Evolutionary conservation across 179 eudicot species (phyloP).

Genomic region (Patellifolia procumbens): DNA sequence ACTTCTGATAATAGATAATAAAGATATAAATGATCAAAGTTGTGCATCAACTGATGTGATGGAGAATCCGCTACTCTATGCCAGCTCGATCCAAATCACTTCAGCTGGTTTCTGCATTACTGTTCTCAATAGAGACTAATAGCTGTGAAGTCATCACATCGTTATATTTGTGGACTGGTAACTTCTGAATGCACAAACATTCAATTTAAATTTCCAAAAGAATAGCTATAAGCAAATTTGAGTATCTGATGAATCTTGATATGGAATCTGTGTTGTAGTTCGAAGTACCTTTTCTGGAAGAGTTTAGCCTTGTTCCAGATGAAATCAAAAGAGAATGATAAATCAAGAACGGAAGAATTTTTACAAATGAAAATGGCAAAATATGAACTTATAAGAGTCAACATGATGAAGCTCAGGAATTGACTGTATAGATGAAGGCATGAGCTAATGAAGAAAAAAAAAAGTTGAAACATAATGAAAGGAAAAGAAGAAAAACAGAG

Average conservation of each 20-base stretch:
- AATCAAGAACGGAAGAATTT: background rate
- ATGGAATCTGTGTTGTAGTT: background rate
- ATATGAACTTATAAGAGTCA: no score
- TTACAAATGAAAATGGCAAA: no score
- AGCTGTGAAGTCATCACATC: background rate
- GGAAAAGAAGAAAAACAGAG: background rate
- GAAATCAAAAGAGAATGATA: background rate
- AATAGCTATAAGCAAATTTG: background rate
- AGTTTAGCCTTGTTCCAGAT: background rate
- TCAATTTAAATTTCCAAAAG: background rate
- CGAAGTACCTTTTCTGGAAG: background rate
- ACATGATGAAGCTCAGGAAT: background rate
- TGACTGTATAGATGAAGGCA: background rate
- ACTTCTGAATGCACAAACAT: background rate
- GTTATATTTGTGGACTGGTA: background rate
- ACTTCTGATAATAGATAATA: no score
- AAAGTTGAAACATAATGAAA: background rate
- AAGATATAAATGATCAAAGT: no score
- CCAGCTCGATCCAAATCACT: background rate
- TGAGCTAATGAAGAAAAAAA: background rate
- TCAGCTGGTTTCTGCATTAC: background rate
- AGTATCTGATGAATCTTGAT: background rate
- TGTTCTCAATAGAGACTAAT: background rate
- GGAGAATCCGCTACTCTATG: background rate
- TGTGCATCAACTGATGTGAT: no score